phyloP scores from a whole-genome alignment of 768 basidiomycete genomes.

The Boletus edulis region DNA sequence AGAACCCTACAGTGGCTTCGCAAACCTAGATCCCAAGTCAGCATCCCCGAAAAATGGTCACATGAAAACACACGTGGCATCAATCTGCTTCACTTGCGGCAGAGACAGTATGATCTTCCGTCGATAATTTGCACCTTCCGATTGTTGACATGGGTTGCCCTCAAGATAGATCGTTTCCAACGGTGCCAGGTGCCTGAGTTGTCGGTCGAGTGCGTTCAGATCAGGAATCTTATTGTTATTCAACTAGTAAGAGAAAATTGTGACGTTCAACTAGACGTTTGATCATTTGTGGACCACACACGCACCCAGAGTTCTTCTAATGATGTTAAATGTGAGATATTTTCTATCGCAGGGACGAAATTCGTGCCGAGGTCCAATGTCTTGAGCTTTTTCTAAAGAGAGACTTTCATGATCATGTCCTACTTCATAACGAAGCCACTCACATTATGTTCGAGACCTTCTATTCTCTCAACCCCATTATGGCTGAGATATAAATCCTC shows the following conservation, averaged over 20 bases:
- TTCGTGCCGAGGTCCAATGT: conserved; percentile 91
- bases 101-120: conserved; percentile 87
- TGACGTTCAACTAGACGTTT: not conserved
- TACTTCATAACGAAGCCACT: conserved; percentile 19
- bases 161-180: conserved; percentile 93
- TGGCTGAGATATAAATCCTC: conserved; percentile 94
- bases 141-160: conserved; percentile 86
- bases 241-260: conserved; percentile 48
- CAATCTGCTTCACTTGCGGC: conserved; percentile 90
- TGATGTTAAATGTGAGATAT: conserved; percentile 67
- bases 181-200: conserved; percentile 57
- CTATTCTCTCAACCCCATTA: conserved; percentile 81
- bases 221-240: conserved; percentile 84
- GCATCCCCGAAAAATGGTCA: not conserved
- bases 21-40: conserved; percentile 10
- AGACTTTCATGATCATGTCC: not conserved
- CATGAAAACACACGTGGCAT: conserved; percentile 82
- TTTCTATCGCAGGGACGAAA: conserved; percentile 75
- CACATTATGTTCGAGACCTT: conserved; percentile 86
- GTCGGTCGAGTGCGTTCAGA: conserved; percentile 60
- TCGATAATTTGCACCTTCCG: conserved; percentile 75
- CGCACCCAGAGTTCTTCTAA: conserved; percentile 96
- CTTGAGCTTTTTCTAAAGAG: conserved; percentile 56
- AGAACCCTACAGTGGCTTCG: conserved; percentile 88
- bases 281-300: not conserved